Evolutionary conservation across 345 rosid genomes (phyloP).

Genomic region (Sapria himalayana): DNA sequence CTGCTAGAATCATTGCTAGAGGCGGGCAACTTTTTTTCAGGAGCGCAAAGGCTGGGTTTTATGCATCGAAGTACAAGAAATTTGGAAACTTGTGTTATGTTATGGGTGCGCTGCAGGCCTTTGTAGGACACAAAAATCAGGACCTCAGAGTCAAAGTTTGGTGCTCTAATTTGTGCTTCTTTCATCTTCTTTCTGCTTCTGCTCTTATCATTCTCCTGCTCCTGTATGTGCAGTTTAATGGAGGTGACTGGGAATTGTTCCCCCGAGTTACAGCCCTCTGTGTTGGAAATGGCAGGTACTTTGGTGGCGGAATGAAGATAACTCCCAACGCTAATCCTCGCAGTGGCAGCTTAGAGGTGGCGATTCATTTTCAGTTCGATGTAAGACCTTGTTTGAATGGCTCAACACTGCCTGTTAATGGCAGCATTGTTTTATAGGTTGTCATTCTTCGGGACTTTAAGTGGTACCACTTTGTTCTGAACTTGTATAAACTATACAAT

Average conservation of each 20-base stretch:
- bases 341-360: constrained; percentile 66
- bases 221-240: constrained; percentile 34
- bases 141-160: constrained; percentile 62
- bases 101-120: constrained; percentile 72
- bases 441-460: constrained; percentile 80
- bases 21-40: too few species aligned
- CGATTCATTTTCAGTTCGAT: constrained; percentile 2
- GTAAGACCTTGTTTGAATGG: too few species aligned
- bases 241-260: constrained; percentile 61
- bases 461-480: constrained; percentile 78
- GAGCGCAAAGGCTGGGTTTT: constrained; percentile 93
- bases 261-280: constrained; percentile 78
- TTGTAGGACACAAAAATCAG: constrained; percentile 58
- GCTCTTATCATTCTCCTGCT: too few species aligned
- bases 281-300: constrained; percentile 82
- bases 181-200: background rate
- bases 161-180: constrained; percentile 1
- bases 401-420: constrained; percentile 5
- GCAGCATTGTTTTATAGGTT: too few species aligned
- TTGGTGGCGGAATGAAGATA: constrained; percentile 97
- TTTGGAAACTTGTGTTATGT: constrained; percentile 76
- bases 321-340: constrained; percentile 74
- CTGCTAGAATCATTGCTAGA: too few species aligned
- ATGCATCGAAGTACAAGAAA: constrained; percentile 78
- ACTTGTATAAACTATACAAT: constrained; percentile 47